Conservation (phyloP, 2,329 filamentous ascomycete genomes). For the Fusarium oxysporum region DNA sequence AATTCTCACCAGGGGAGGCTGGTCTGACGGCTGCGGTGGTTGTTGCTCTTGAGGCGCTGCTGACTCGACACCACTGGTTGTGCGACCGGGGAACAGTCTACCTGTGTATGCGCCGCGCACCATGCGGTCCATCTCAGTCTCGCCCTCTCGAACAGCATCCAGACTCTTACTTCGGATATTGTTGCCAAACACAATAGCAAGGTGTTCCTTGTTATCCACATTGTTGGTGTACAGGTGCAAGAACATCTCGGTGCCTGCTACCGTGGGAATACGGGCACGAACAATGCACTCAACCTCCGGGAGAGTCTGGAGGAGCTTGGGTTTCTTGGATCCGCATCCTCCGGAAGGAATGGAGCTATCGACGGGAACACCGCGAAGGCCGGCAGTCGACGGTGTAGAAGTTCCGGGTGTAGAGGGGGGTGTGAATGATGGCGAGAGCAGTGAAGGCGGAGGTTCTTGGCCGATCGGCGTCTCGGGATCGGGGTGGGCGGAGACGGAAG, state of each 20-base stretch:
- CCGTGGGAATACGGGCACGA: conserved; percentile 93
- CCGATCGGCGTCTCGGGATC: conserved; percentile 37
- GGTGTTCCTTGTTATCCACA: conserved; percentile 92
- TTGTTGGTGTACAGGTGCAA: conserved; percentile 94
- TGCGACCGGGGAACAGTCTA: conserved; percentile 85
- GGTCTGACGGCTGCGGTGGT: conserved; percentile 19
- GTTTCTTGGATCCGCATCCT: conserved; percentile 72
- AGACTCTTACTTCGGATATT: conserved; percentile 80
- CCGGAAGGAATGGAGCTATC: conserved; percentile 69
- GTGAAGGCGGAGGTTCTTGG: conserved; percentile 67
- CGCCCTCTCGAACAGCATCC: conserved; percentile 77
- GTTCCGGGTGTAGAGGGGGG: conserved; percentile 74
- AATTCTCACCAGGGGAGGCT: conserved; percentile 83
- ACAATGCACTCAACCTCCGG: conserved; percentile 94
- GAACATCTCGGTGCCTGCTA: conserved; percentile 94
- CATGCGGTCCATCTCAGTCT: conserved; percentile 92
- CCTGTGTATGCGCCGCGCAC: conserved; percentile 94
- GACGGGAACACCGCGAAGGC: conserved; percentile 67
- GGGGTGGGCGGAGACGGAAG: conserved; percentile 23
- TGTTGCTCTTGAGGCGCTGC: conserved; percentile 36
- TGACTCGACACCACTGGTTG: conserved; percentile 72
- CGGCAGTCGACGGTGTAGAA: conserved; percentile 60
- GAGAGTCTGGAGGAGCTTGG: conserved; percentile 78
- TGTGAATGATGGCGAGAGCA: conserved; percentile 88
- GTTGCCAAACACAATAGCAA: conserved; percentile 95